Base-by-base conservation (phyloP, 179 eudicot genomes). In the Camellia oleifera region DNA sequence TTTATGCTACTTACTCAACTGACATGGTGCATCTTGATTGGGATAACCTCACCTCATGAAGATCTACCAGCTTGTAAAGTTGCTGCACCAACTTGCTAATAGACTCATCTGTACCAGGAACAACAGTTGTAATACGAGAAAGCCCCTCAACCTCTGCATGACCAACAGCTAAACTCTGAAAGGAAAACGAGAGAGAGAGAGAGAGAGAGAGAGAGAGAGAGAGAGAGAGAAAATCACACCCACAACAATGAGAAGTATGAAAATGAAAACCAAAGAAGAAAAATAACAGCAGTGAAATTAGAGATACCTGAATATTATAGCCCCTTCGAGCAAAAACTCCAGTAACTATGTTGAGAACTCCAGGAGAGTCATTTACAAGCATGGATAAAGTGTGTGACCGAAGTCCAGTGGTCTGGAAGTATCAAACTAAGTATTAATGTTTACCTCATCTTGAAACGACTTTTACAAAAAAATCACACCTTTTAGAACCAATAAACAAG, bases 101-200 rank as follows among this genome's bases (percentile, higher is more conserved):
- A 62, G 95, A 90, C 69, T 87, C 95, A 83, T 95, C 94, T 32
- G 98, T 95, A 74, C 99, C 99, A 78, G 98, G 97, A 78, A 95
- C 99, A 89, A 95, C 99, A 32, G 99, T 95, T 72, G 98, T 95
- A 78, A 95, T 91, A 78, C 98, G 95, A 61, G 99, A 95, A 56
- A 90, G 78, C 11, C 99, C 98, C 83, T 91, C 91, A 48, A 69
- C 82, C 84, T 95, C 99, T 1, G 99, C 92, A 81, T 83, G 97
- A 75, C 99, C 99, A 65, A 92, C 99, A 78, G 99, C 99, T 79
- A 95, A 88, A 90, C 97, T 95, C 98, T 95, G 90, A 81, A 45
- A 13, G 18, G 75, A 53, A 7, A 42, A 32, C 40, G 40, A 32
- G 40, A 26, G 32, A 26, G 32, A 32, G 40, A 26, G 32, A 26